These are phyloP conservation scores for Auricularia sp. DNA, from an alignment of 768 basidiomycete species.

Conservation along the genomic window DNA sequence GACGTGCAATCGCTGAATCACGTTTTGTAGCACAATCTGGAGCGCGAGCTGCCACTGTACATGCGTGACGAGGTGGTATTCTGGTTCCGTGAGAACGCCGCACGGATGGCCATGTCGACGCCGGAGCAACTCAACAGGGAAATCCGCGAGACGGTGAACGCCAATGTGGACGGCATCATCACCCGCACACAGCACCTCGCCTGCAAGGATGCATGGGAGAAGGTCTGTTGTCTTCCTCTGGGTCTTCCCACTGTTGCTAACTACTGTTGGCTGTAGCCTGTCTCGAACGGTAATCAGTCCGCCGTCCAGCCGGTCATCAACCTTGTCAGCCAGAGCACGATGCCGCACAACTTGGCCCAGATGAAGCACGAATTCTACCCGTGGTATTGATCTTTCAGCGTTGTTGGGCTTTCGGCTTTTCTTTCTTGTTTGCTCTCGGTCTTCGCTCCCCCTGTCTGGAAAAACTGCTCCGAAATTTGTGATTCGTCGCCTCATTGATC, in stretches of 20 bases:
- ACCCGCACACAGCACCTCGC: conserved; percentile 76
- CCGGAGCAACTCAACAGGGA: conserved; percentile 46
- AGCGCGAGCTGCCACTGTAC: conserved; percentile 84
- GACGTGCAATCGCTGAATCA: conserved; percentile 3
- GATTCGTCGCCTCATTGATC: neutral
- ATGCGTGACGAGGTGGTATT: conserved; percentile 84
- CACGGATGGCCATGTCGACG: conserved; percentile 44
- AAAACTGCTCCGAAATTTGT: no score
- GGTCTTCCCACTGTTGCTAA: conserved; percentile 10
- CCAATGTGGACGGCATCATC: conserved; percentile 58
- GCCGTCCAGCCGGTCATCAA: conserved; percentile 20
- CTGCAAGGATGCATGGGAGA: conserved; percentile 79
- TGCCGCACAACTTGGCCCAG: conserved; percentile 12
- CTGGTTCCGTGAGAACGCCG: conserved; percentile 44
- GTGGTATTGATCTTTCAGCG: conserved; percentile 10
- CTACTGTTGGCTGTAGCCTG: conserved; percentile 3
- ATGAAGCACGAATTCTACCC: conserved; percentile 21
- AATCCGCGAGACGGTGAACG: conserved; percentile 32
- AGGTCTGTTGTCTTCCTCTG: conserved; percentile 31
- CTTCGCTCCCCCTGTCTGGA: no score
- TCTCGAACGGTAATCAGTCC: neutral
- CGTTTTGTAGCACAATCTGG: conserved; percentile 66
- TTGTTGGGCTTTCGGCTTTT: no score
- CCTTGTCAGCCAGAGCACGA: conserved; percentile 11
- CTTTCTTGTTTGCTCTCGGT: no score